These are phyloP conservation scores for Populus hybrid DNA, from an alignment of 441 rosid genomes.

Conservation along the genomic window DNA sequence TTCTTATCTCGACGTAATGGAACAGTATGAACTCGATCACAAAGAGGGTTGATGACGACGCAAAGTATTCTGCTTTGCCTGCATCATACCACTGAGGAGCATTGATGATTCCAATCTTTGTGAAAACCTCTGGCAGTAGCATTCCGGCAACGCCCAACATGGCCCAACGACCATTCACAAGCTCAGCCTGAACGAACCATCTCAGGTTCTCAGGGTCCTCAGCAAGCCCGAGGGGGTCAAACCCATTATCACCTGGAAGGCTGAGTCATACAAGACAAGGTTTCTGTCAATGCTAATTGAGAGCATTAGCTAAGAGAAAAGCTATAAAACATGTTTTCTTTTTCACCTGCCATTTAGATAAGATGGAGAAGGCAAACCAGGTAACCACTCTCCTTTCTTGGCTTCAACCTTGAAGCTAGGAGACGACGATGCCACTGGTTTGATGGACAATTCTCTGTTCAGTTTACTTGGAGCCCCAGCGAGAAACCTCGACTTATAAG, in stretches of 20 bases:
- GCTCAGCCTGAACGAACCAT: constrained; percentile 94
- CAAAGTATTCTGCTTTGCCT: constrained; percentile 83
- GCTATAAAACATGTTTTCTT: not conserved
- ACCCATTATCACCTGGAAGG: constrained; percentile 97
- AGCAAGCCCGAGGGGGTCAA: constrained; percentile 85
- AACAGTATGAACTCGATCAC: constrained; percentile 94
- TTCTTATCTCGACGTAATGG: constrained; percentile 96
- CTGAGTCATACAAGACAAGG: constrained; percentile 27
- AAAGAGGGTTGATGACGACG: constrained; percentile 84
- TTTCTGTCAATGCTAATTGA: not conserved
- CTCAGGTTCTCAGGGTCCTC: constrained; percentile 94
- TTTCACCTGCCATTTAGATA: constrained; percentile 82
- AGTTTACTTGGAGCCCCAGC: constrained; percentile 54
- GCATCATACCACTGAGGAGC: constrained; percentile 94
- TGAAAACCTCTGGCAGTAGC: constrained; percentile 90
- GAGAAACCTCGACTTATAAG: constrained; percentile 60
- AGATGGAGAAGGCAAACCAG: constrained; percentile 72
- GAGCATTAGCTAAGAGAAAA: not conserved
- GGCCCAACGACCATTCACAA: constrained; percentile 90
- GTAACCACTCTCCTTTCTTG: constrained; percentile 90
- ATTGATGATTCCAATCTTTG: constrained; percentile 74
- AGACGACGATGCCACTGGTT: constrained; percentile 39
- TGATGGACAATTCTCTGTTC: constrained; percentile 45
- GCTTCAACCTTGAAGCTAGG: constrained; percentile 63
- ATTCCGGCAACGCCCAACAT: constrained; percentile 95